Base-by-base conservation (phyloP, 805 yeast species). In the Cyberlindnera misumaiensis region DNA sequence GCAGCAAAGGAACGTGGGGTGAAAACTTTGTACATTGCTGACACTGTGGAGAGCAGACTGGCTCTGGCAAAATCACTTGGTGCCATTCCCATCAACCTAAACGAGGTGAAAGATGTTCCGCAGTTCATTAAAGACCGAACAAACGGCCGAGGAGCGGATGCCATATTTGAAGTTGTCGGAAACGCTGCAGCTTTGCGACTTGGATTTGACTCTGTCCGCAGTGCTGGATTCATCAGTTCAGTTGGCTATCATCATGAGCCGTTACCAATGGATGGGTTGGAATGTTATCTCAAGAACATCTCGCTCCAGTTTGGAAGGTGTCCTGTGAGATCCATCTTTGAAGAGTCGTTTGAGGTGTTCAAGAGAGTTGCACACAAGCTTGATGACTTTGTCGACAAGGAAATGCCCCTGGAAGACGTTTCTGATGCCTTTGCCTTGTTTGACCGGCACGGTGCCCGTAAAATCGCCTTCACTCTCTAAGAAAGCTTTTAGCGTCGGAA, bases 1-100 rank as follows among this genome's bases (percentile, higher is more conserved):
- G 83, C 76, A 22, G 86, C 86, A 26, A 72, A 69, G 49, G 78
- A 81, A 16, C 76, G 73, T 49, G 90, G 90, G 11, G 86, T 87
- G n/a, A 63, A 77, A 24, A 66, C 70, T 10, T 71, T 83, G 38
- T 65, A 78, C 47, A 68, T 81, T 39, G 75, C 80, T 30, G 94
- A 83, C 57, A 67, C 82, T 28, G 70, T 78, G 42, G 80, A 79
- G 45, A 63, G 67, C 40, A 77, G 83, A 52, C 69, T 83, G 43
- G 65, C 71, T 28, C 68, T 80, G 62, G 90, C 89, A 30, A 58
- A 70, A 48, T 36, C 51, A 30, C 59, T 73, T 12, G 82, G 81
- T 9, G 81, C 80, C 0, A 62, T 62, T 29, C 68, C 75, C 13
- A 56, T 67, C 11, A 59, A 71, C 31, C 62, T 74, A 44, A 70